Conservation (phyloP, 306 rosid genomes). For the Begonia loranthoides region DNA sequence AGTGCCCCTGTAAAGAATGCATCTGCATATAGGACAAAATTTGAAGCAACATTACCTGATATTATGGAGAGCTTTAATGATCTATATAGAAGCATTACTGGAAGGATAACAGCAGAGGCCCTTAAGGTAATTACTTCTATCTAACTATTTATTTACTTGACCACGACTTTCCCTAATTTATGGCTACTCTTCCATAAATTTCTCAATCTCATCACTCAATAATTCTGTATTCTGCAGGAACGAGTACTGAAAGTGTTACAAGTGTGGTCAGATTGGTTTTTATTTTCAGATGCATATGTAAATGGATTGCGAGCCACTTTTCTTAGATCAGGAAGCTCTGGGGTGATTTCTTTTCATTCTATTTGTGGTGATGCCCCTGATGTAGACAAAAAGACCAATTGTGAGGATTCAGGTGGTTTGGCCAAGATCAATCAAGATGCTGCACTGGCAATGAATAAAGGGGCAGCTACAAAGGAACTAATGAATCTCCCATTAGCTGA, state of each 20-base stretch:
- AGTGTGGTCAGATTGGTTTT: slow-evolving; percentile 99
- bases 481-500: slow-evolving; percentile 84
- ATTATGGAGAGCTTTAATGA: slow-evolving; percentile 98
- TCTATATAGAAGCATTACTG: slow-evolving; percentile 75
- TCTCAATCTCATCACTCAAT: slow-evolving; percentile 10
- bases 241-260: slow-evolving; percentile 90
- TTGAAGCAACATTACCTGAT: slow-evolving; percentile 90
- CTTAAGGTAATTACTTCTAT: slow-evolving; percentile 44
- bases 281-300: slow-evolving; percentile 91
- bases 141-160: background rate
- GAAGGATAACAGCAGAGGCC: slow-evolving; percentile 98
- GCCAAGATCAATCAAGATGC: slow-evolving; percentile 71
- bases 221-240: slow-evolving; percentile 44
- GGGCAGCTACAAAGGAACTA: slow-evolving; percentile 85
- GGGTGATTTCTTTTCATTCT: slow-evolving; percentile 77
- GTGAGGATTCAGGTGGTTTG: slow-evolving; percentile 48
- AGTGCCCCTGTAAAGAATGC: slow-evolving; percentile 99
- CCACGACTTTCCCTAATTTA: background rate
- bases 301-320: slow-evolving; percentile 96
- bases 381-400: slow-evolving; percentile 53
- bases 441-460: slow-evolving; percentile 94
- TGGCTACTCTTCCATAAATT: background rate
- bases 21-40: slow-evolving; percentile 96
- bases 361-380: slow-evolving; percentile 84
- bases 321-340: slow-evolving; percentile 80